phyloP scores from a whole-genome alignment of 202 grass and related monocot species.

The Setaria viridis region DNA sequence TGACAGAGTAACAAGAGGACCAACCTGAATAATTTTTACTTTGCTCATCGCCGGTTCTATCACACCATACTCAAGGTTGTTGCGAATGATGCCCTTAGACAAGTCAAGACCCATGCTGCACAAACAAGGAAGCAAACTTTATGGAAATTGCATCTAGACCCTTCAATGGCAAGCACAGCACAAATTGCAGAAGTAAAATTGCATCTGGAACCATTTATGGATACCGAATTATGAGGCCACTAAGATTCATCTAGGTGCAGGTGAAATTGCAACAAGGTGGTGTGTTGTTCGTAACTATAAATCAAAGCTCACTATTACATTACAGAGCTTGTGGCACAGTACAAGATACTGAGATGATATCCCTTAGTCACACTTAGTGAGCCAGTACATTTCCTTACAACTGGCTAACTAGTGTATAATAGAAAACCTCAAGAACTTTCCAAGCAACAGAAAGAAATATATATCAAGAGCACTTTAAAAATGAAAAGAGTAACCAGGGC shows the following conservation, averaged over 20 bases:
- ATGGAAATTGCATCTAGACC: too few species aligned
- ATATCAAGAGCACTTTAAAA: background rate
- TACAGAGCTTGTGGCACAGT: background rate
- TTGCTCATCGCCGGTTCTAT: constrained; percentile 98
- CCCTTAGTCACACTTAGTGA: background rate
- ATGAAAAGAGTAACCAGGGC: background rate
- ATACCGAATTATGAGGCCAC: background rate
- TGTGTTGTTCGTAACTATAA: background rate
- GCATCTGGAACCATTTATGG: background rate
- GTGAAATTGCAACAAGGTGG: background rate
- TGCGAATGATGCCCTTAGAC: constrained; percentile 72
- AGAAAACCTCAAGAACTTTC: background rate
- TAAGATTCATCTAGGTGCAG: background rate
- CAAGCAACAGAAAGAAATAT: background rate
- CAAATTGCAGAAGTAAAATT: background rate
- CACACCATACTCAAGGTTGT: constrained; percentile 91
- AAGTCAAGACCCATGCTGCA: constrained; percentile 95
- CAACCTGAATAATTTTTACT: constrained; percentile 98
- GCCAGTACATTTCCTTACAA: background rate
- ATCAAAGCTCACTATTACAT: background rate
- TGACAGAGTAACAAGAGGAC: background rate
- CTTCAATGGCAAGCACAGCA: background rate
- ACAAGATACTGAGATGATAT: background rate
- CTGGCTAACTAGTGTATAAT: background rate
- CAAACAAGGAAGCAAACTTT: constrained; percentile 30